Evolutionary conservation across 805 yeast genomes (phyloP), one percentile per base, ranked within the genome.

Genomic region (Teunomyces cretensis): DNA sequence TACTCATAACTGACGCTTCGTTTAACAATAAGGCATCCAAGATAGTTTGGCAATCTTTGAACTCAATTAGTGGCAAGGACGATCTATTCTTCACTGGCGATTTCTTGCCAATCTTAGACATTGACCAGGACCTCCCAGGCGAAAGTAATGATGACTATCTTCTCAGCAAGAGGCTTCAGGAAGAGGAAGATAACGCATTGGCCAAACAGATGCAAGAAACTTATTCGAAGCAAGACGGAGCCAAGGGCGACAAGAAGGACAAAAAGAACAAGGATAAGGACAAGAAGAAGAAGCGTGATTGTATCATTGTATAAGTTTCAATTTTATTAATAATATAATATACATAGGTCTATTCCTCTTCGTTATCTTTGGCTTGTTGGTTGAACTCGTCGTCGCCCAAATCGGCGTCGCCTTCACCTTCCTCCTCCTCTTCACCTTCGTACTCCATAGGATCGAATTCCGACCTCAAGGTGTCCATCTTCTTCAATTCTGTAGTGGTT

Each of bases 41-140:
- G n/a, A 76, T 86, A 14, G 88, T 88, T 6, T 92, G 98, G 98
- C 91, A 87, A 59, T 78, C 86, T 1, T 65, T 92, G 33, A 76
- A 75, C 40, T 79, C 88, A 2, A 75, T 82, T 2, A 74, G 75
- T 36, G 97, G 97, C 0, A 64, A 72, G 1, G 80, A 80, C n/a
- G 95, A 88, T 56, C 68, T 72, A 22, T 87, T 83, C 54, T 81
- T 79, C 60, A 78, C 80, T 11, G 96, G 94, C 1, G 74, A 70
- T 14, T 88, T 88, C 52, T 60, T 72, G 6, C 83, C 83, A 1
- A 58, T 73, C 1, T 50, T 66, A 15, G 73, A 65, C 33, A 55
- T 53, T 15, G 57, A 52, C 46, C 47, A 47, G 9, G 39, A 43
- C 26, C 42, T 32, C 5, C 46, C 37, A 12, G 48, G 33, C 6